A percentile compares a stretch with the other conserved stretches of the same genome.
These are phyloP conservation scores for Ceratonia siliqua DNA, from an alignment of 306 rosid species.

Conservation along the genomic window DNA sequence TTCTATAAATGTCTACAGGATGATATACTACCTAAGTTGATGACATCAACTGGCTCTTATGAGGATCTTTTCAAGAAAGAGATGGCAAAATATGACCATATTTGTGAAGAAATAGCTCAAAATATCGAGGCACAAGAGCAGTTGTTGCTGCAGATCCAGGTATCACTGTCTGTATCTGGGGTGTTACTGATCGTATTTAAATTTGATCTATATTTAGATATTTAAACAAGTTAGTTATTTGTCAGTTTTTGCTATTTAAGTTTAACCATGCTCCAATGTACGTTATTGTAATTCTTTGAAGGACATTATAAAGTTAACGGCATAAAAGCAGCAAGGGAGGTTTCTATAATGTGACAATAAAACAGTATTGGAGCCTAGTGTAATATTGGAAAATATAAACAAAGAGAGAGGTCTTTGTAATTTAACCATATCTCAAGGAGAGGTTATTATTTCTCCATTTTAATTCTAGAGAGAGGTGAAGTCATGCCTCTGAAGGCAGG, in stretches of 20 bases:
- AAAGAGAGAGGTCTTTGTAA: neutral
- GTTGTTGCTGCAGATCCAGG: constrained; percentile 93
- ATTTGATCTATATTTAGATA: neutral
- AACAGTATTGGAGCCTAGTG: neutral
- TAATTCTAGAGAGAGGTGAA: constrained; percentile 2
- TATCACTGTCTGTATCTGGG: constrained; percentile 27
- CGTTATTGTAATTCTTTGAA: neutral
- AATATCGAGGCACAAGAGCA: constrained; percentile 96
- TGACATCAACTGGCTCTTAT: constrained; percentile 95
- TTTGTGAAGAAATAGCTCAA: constrained; percentile 83
- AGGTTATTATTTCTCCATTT: neutral
- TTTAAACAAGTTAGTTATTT: neutral
- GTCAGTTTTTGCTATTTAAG: neutral
- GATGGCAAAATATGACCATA: constrained; percentile 85
- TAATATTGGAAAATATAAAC: neutral
- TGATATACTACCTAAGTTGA: constrained; percentile 96
- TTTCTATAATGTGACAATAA: neutral
- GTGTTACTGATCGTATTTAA: neutral
- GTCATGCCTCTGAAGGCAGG: neutral
- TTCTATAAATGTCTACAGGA: constrained; percentile 61
- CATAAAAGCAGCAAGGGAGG: neutral
- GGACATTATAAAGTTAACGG: neutral
- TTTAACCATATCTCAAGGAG: neutral
- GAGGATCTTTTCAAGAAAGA: constrained; percentile 98
- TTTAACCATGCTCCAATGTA: neutral